Conservation (phyloP, 2,329 filamentous ascomycete species). For the Aciculosporium take region DNA sequence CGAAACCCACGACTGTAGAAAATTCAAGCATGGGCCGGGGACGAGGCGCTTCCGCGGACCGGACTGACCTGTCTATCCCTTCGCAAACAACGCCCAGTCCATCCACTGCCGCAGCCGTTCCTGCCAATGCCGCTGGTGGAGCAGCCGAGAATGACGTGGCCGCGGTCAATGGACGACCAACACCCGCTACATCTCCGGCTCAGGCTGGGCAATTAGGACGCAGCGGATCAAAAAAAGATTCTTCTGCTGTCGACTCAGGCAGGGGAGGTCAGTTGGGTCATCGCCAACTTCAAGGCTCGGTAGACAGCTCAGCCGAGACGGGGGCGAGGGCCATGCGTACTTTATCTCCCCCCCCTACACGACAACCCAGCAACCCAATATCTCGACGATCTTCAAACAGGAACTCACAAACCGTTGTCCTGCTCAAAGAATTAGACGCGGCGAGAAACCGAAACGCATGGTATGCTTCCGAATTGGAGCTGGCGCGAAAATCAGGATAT, state of each 20-base stretch:
- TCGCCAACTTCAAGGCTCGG: constrained; percentile 43
- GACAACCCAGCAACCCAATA: constrained; percentile 44
- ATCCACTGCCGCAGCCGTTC: constrained; percentile 14
- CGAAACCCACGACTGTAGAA: constrained; percentile 30
- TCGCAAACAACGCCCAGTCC: constrained; percentile 14
- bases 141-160: constrained; percentile 34
- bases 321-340: constrained; percentile 32
- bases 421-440: constrained; percentile 76
- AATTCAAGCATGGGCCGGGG: constrained; percentile 27
- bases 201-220: constrained; percentile 33
- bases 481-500: constrained; percentile 85
- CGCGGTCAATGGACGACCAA: constrained; percentile 45
- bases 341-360: constrained; percentile 41
- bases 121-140: constrained; percentile 12
- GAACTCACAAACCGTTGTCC: constrained; percentile 54
- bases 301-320: constrained; percentile 54
- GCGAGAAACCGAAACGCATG: constrained; percentile 82
- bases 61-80: constrained; percentile 23
- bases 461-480: constrained; percentile 88
- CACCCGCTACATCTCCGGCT: constrained; percentile 38
- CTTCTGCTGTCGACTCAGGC: constrained; percentile 13
- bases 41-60: constrained; percentile 36
- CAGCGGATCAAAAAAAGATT: constrained; percentile 23
- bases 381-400: constrained; percentile 44
- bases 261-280: constrained; percentile 21